A percentile compares a stretch with the other conserved stretches of the same genome.
These are phyloP conservation scores for Lavandula angustifolia DNA, from an alignment of 257 asterid genomes.

Conservation along the genomic window DNA sequence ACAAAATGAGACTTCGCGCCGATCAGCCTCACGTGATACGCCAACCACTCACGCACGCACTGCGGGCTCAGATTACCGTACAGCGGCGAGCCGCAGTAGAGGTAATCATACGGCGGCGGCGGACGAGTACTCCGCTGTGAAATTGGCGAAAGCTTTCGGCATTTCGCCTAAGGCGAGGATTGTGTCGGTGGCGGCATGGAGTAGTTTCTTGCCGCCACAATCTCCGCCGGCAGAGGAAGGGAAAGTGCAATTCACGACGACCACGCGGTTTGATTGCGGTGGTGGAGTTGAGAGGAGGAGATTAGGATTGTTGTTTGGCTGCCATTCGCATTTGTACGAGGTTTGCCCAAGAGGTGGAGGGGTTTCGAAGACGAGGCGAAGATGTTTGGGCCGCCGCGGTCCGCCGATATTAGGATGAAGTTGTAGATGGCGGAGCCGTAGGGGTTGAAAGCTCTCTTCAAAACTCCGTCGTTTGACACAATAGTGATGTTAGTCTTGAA, in stretches of 20 bases:
- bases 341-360: conserved; percentile 45
- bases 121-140: conserved; percentile 31
- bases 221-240: conserved; percentile 34
- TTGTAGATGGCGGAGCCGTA: conserved; percentile 52
- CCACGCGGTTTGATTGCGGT: conserved; percentile 37
- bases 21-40: conserved; percentile 61
- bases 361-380: conserved; percentile 58
- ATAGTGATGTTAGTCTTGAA: too few species aligned
- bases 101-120: conserved; percentile 52
- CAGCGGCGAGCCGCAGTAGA: conserved; percentile 75
- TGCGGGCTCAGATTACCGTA: conserved; percentile 74
- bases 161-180: conserved; percentile 37
- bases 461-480: conserved; percentile 29
- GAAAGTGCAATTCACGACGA: conserved; percentile 76
- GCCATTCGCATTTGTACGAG: conserved; percentile 48
- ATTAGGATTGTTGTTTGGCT: conserved; percentile 4
- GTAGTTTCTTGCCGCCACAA: conserved; percentile 45
- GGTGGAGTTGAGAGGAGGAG: background rate
- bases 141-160: conserved; percentile 36
- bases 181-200: conserved; percentile 54
- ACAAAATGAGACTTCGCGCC: conserved; percentile 77
- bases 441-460: conserved; percentile 45
- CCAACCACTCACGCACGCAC: conserved; percentile 77
- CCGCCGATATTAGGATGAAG: conserved; percentile 53
- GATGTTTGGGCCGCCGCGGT: conserved; percentile 50